phyloP scores from a whole-genome alignment of 352 stramenopile genomes.

The Phytopythium oedochilum region DNA sequence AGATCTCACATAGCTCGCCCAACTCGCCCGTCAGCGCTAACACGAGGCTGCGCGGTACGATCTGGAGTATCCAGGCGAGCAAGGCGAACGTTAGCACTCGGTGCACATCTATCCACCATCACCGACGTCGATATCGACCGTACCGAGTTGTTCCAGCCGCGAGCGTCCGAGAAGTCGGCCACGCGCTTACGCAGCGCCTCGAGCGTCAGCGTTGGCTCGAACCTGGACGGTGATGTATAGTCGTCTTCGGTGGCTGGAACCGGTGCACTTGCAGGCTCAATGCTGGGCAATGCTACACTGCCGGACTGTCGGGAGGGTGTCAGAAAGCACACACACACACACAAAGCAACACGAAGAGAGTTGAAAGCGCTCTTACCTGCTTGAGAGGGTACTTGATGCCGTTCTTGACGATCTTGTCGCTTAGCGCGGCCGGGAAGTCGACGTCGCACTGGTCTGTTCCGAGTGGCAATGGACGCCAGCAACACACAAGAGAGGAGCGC shows the following conservation, averaged over 20 bases:
- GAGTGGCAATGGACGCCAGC: too few relatives aligned
- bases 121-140: slow-evolving; percentile 23
- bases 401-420: slow-evolving; percentile 88
- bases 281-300: neutral
- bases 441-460: slow-evolving; percentile 80
- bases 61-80: slow-evolving; percentile 54
- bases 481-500: too few relatives aligned
- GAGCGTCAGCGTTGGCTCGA: slow-evolving; percentile 58
- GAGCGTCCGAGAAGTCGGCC: slow-evolving; percentile 50
- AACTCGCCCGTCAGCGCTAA: slow-evolving; percentile 94
- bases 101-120: slow-evolving; percentile 53
- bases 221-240: slow-evolving; percentile 18
- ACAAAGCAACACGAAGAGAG: too few relatives aligned
- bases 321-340: too few relatives aligned
- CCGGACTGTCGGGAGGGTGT: neutral
- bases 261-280: neutral
- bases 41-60: slow-evolving; percentile 87
- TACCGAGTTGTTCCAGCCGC: slow-evolving; percentile 60
- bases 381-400: slow-evolving; percentile 53
- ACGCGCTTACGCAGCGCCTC: slow-evolving; percentile 51
- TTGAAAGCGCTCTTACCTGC: neutral
- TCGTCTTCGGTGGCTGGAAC: slow-evolving; percentile 10
- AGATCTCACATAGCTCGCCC: slow-evolving; percentile 93
- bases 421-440: slow-evolving; percentile 68
- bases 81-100: slow-evolving; percentile 25